phyloP scores from a whole-genome alignment of 139 green algal species.

The Chlorella vulgaris region DNA sequence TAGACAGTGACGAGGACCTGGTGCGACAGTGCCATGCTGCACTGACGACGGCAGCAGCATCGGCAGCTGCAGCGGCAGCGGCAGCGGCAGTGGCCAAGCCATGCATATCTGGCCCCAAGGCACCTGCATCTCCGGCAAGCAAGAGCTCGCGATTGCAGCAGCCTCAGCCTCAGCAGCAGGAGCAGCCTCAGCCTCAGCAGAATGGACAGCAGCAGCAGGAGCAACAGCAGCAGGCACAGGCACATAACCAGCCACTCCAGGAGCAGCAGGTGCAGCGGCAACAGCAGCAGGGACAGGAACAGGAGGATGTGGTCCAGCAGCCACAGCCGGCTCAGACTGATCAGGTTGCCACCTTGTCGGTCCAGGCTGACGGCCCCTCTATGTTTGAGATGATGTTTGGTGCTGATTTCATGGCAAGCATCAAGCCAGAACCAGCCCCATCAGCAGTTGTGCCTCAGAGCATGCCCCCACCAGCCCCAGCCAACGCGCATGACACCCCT shows the following conservation, averaged over 20 bases:
- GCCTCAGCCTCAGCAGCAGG: not conserved
- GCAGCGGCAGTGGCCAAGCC: not conserved
- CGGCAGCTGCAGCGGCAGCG: not conserved
- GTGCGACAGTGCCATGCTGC: not conserved
- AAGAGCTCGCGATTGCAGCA: too few species aligned
- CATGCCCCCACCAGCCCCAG: not conserved
- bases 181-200: not conserved
- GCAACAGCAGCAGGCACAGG: not conserved
- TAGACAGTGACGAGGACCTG: slow-evolving; percentile 3
- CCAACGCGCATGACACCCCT: too few species aligned
- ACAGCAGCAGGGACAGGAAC: not conserved
- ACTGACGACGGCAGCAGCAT: not conserved
- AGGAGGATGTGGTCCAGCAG: not conserved
- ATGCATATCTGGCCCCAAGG: too few species aligned
- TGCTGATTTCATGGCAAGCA: not conserved
- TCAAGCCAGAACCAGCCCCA: not conserved
- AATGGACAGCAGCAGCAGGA: not conserved
- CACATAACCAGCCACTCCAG: not conserved
- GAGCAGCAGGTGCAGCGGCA: not conserved
- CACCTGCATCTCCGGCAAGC: too few species aligned
- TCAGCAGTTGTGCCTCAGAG: not conserved
- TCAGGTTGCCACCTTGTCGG: not conserved
- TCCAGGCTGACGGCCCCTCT: not conserved
- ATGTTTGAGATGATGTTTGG: not conserved
- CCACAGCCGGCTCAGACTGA: too few species aligned